Evolutionary conservation across 768 basidiomycete genomes (phyloP).

Genomic region (Tubosaeta sp.): DNA sequence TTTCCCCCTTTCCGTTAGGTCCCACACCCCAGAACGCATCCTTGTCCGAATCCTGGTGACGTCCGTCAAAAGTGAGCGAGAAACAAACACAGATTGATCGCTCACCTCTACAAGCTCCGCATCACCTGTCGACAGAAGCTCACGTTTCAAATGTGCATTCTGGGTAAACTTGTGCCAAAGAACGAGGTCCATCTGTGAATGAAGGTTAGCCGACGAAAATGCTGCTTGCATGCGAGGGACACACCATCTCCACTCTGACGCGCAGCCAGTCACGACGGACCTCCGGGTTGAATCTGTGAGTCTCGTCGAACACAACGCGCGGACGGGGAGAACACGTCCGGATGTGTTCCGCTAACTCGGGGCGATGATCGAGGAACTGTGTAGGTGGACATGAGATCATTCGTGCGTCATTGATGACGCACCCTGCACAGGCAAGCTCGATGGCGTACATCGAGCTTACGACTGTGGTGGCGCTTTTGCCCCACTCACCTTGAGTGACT

Average conservation of each 20-base stretch:
- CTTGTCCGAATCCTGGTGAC: slow-evolving; percentile 25
- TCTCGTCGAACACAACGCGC: slow-evolving; percentile 32
- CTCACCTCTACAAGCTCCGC: slow-evolving; percentile 39
- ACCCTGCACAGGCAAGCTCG: slow-evolving; percentile 1
- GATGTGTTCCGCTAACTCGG: slow-evolving; percentile 33
- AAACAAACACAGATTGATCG: slow-evolving; percentile 4
- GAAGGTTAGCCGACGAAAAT: slow-evolving; percentile 6
- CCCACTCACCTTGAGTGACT: slow-evolving; percentile 38
- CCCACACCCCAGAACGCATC: slow-evolving; percentile 44
- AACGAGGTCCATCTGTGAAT: slow-evolving; percentile 36
- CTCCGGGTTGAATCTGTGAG: slow-evolving; percentile 34
- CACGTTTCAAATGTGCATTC: slow-evolving; percentile 31
- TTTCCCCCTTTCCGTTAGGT: slow-evolving; percentile 33
- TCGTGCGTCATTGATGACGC: slow-evolving; percentile 12
- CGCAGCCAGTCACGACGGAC: slow-evolving; percentile 34
- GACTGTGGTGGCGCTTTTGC: neutral
- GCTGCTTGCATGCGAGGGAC: slow-evolving; percentile 10
- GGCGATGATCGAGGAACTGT: slow-evolving; percentile 33
- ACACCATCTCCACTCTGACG: slow-evolving; percentile 31
- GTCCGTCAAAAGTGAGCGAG: slow-evolving; percentile 14
- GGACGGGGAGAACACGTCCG: slow-evolving; percentile 32
- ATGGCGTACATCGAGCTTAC: neutral
- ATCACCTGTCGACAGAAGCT: slow-evolving; percentile 36
- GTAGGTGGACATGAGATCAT: slow-evolving; percentile 12
- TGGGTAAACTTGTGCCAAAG: slow-evolving; percentile 39